Evolutionary conservation across 148 eudicot genomes (phyloP), one percentile per base, ranked within the genome.

Genomic region (Talinum fruticosum): DNA sequence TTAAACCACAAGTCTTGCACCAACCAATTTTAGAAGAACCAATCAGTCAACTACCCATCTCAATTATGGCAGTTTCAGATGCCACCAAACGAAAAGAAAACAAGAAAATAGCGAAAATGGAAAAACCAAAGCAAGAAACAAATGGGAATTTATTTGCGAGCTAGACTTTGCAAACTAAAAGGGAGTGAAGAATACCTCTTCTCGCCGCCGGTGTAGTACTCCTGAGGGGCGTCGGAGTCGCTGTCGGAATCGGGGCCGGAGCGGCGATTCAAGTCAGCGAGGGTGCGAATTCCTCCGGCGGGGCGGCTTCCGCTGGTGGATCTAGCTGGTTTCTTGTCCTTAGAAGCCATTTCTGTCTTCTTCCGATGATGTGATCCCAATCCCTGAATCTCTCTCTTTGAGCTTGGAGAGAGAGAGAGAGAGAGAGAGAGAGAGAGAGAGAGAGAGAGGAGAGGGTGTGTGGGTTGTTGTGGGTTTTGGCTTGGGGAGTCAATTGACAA

Each of bases 151-250:
- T 14, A 65, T 65, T n/a, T n/a, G n/a, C n/a, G 7, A 29, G 68
- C 23, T 7, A 44, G 54, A 57, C 7, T 53, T 5, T 3, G 24
- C 21, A 51, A 14, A 26, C 5, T 34, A 65, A 61, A 21, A 28
- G 36, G 57, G 33, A 54, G 32, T 44, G 8, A 33, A 34, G 7
- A 24, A 28, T 12, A 95, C 99, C 99, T 95, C 80, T 92, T 93
- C 53, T 92, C 91, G 54, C 97, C 97, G 51, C 99, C 97, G 67
- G 97, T 90, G 81, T 89, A 92, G 82, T 88, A 91, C 86, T 95
- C 94, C 49, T 89, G 94, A 71, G 97, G 96, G 37, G 75, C 88
- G 76, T 92, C 99, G 66, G 91, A 87, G 71, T 95, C 97, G 59
- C 88, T 86, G 76, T 91, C 97, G 75, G 94, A 87, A 59, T 91